Evolutionary conservation across 768 basidiomycete species (phyloP).

Genomic region (Fomitopsis pulvina): DNA sequence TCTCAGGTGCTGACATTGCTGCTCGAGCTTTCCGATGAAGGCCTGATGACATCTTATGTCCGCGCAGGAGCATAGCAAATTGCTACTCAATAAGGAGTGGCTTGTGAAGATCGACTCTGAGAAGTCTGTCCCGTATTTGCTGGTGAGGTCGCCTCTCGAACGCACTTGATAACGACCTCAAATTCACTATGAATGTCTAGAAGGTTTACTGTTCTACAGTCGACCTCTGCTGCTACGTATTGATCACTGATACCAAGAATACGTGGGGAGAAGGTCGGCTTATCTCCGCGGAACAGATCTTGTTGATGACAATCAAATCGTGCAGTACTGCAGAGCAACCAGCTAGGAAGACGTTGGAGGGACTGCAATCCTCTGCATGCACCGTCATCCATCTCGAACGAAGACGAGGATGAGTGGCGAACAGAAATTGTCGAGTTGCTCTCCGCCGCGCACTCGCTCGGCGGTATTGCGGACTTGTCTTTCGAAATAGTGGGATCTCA

Average conservation of each 20-base stretch:
- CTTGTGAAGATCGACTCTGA: slow-evolving; percentile 56
- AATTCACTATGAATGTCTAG: slow-evolving; percentile 28
- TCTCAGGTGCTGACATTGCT: slow-evolving; percentile 38
- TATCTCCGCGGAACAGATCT: not conserved
- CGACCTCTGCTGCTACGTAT: slow-evolving; percentile 51
- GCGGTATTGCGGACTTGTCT: slow-evolving; percentile 45
- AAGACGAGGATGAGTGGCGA: slow-evolving; percentile 61
- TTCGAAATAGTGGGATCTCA: slow-evolving; percentile 56
- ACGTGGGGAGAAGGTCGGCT: slow-evolving; percentile 71
- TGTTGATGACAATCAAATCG: not conserved
- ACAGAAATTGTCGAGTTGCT: slow-evolving; percentile 46
- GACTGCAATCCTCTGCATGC: slow-evolving; percentile 38
- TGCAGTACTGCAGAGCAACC: slow-evolving; percentile 25
- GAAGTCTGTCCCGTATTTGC: slow-evolving; percentile 60
- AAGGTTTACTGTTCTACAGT: slow-evolving; percentile 55
- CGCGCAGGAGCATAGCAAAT: slow-evolving; percentile 47
- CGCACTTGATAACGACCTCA: not conserved
- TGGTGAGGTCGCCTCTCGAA: slow-evolving; percentile 47
- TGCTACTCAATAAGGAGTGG: slow-evolving; percentile 66
- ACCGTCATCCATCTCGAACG: slow-evolving; percentile 20
- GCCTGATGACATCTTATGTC: not conserved
- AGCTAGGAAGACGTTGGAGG: slow-evolving; percentile 67
- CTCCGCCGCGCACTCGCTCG: slow-evolving; percentile 54
- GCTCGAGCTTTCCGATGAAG: not conserved
- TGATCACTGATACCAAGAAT: slow-evolving; percentile 69